Evolutionary conservation across 306 rosid genomes (phyloP).

Genomic region (Carpinus fangiana): DNA sequence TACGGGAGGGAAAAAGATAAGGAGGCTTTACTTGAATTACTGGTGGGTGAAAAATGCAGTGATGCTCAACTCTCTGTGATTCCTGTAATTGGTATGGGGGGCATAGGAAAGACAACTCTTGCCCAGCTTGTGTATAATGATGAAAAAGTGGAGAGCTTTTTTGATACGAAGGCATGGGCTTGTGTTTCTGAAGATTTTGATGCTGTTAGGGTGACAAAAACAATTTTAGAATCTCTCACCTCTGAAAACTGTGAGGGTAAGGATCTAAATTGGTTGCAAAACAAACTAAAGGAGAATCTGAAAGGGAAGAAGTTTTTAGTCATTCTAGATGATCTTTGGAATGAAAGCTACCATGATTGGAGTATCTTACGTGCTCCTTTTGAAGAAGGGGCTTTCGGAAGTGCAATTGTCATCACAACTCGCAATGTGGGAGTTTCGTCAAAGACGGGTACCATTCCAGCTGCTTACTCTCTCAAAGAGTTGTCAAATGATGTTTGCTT

Average conservation of each 20-base stretch:
- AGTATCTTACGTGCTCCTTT: not conserved
- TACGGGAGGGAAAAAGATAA: constrained; percentile 25
- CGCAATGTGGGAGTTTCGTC: not conserved
- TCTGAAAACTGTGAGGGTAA: too few species aligned
- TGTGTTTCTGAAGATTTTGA: not conserved
- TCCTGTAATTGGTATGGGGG: constrained; percentile 10
- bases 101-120: constrained; percentile 5
- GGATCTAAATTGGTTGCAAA: not conserved
- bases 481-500: constrained; percentile 11
- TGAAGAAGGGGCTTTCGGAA: constrained; percentile 5
- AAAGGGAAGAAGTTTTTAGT: not conserved
- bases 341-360: constrained; percentile 3
- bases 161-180: not conserved
- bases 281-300: not conserved
- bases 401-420: constrained; percentile 11
- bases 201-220: not conserved
- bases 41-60: not conserved
- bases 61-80: not conserved
- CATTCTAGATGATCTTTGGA: not conserved
- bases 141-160: not conserved
- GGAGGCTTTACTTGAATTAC: not conserved
- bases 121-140: not conserved
- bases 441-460: not conserved
- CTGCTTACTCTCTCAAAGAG: not conserved
- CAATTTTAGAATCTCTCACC: too few species aligned